phyloP scores from a whole-genome alignment of 2,329 filamentous ascomycete genomes.

The Ceratocystis eucalypticola region DNA sequence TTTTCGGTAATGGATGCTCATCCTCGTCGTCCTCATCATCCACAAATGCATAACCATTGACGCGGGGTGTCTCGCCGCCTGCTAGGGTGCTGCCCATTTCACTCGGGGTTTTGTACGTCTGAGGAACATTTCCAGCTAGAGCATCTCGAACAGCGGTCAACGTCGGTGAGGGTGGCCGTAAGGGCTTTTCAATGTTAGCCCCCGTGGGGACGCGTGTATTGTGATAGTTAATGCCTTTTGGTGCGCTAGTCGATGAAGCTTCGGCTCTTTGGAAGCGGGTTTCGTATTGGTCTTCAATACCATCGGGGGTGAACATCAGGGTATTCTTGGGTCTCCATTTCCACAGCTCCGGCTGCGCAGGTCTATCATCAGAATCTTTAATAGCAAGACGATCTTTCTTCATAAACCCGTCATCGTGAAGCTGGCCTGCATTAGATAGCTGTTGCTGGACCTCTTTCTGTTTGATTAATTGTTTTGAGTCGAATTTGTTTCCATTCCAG shows the following conservation, averaged over 20 bases:
- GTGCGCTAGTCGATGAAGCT: constrained; percentile 55
- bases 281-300: constrained; percentile 43
- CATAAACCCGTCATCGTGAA: constrained; percentile 42
- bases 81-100: constrained; percentile 28
- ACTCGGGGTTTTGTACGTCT: constrained; percentile 46
- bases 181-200: constrained; percentile 28
- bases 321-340: constrained; percentile 61
- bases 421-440: constrained; percentile 33
- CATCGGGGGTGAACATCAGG: constrained; percentile 72
- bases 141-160: constrained; percentile 74
- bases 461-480: constrained; percentile 60
- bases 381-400: constrained; percentile 48
- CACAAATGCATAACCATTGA: constrained; percentile 90
- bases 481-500: constrained; percentile 78
- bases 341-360: constrained; percentile 67
- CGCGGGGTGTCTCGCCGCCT: constrained; percentile 61
- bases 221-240: constrained; percentile 63
- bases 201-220: constrained; percentile 52
- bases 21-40: constrained; percentile 54
- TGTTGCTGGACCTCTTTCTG: constrained; percentile 48
- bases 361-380: constrained; percentile 53
- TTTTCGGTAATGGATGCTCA: constrained; percentile 26
- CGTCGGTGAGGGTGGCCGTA: constrained; percentile 60
- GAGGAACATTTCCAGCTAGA: constrained; percentile 57
- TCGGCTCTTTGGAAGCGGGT: constrained; percentile 59